phyloP scores from a whole-genome alignment of 768 basidiomycete species.

The Lepiota venenata region DNA sequence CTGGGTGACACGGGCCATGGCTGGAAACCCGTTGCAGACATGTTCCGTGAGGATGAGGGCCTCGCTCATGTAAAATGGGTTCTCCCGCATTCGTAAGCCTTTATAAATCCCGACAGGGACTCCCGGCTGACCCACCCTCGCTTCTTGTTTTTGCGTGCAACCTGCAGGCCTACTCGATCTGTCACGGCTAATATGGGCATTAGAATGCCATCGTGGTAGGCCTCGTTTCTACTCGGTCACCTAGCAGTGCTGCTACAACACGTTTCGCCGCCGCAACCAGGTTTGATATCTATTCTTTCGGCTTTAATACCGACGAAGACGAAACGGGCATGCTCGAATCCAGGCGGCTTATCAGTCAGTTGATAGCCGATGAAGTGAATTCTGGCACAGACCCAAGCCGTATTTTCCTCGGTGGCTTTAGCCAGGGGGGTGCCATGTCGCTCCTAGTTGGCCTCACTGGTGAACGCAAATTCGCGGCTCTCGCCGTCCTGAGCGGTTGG shows the following conservation, averaged over 20 bases:
- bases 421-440: conserved; percentile 79
- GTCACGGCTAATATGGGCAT: conserved; percentile 77
- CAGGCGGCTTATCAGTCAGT: conserved; percentile 53
- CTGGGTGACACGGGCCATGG: conserved; percentile 74
- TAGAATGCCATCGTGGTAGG: conserved; percentile 74
- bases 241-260: conserved; percentile 1
- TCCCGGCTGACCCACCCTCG: conserved; percentile 2
- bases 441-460: conserved; percentile 71
- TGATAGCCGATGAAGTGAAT: conserved; percentile 75
- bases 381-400: conserved; percentile 63
- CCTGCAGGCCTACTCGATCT: conserved; percentile 45
- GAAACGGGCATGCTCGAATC: conserved; percentile 72
- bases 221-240: conserved; percentile 6
- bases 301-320: conserved; percentile 64
- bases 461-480: conserved; percentile 66
- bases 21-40: conserved; percentile 73
- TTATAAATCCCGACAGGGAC: background rate
- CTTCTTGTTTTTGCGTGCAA: conserved; percentile 3
- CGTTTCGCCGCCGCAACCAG: conserved; percentile 28
- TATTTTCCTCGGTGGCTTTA: conserved; percentile 87
- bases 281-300: conserved; percentile 77
- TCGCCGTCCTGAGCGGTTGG: conserved; percentile 78
- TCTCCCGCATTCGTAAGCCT: conserved; percentile 73
- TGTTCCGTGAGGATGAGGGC: conserved; percentile 49
- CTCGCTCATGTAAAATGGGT: conserved; percentile 87